Base-by-base conservation (phyloP, 169 alveolate genomes). In the Plasmodium ovale region DNA sequence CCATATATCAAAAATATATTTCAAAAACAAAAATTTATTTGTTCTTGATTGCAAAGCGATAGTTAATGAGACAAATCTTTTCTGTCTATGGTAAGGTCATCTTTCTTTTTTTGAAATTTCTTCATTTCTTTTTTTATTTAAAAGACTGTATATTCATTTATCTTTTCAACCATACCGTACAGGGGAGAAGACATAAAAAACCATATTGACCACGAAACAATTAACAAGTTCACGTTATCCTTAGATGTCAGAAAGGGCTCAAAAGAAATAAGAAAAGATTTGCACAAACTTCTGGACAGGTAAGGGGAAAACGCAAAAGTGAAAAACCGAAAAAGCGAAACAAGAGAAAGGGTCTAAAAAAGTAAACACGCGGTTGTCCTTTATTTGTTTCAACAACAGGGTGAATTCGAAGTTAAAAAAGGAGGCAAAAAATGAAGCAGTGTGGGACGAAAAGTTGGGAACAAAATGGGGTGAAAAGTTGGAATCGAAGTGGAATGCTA, bases 161-260 rank as follows among this genome's bases (percentile, higher is more conserved):
- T 51, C 9, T 39, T 39, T 39, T 9, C 12, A 60, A 29, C 3
- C 29, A 60, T 29, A 53, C 56, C 23, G 9, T 25, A 4, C 53
- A 84, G 91, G 91, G 84, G 87, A 21, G 87, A 84, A 12, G 84
- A 84, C 10, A 42, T 69, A 53, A 84, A 70, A 58, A 71, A 67
- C 23, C 39, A 62, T 47, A 70, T 84, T 23, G 68, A 84, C 59
- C 47, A 84, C 44, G 91, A 84, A 56, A 84, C 58, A 39, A 58
- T 68, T 70, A 84, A 35, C 35, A 84, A 54, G 84, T 84, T 84
- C 29, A 42, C 47, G 1, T 51, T 84, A 49, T 84, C 91, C 9
- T 16, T 84, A 16, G 54, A 67, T 7, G 19, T 84, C 19, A 84
- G 68, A 54, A 84, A 44, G 31, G 19, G 60, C 39, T 68, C 91